Conservation (phyloP, 2,329 filamentous ascomycete genomes). For the Parascedosporium putredinis region DNA sequence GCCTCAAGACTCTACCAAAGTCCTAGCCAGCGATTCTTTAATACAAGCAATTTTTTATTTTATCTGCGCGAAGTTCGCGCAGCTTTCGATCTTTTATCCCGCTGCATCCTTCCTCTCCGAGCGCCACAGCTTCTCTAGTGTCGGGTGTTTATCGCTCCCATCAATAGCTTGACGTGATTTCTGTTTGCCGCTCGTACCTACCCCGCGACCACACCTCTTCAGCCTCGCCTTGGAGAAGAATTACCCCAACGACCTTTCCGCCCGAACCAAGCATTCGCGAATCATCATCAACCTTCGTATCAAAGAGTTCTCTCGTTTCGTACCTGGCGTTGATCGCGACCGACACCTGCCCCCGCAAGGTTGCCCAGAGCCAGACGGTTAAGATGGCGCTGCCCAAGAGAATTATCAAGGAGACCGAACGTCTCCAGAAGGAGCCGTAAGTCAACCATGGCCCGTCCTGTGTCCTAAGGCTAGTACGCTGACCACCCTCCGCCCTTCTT, state of each 20-base stretch:
- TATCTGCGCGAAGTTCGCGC: too few relatives aligned
- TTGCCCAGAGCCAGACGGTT: background rate
- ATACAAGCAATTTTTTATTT: too few relatives aligned
- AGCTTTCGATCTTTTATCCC: background rate
- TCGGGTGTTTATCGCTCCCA: too few relatives aligned
- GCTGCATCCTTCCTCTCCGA: background rate
- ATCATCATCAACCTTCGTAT: too few relatives aligned
- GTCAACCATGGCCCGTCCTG: conserved; percentile 21
- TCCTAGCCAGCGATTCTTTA: too few relatives aligned
- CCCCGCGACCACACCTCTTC: conserved; percentile 6
- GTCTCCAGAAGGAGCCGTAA: conserved; percentile 92
- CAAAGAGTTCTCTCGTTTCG: too few relatives aligned
- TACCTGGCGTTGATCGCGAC: too few relatives aligned
- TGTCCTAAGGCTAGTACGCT: background rate
- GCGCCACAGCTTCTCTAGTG: background rate
- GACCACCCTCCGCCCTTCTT: background rate
- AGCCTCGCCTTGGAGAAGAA: conserved; percentile 1
- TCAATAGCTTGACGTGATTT: background rate
- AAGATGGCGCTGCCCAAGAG: conserved; percentile 78
- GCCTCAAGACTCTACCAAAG: too few relatives aligned
- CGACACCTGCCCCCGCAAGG: too few relatives aligned
- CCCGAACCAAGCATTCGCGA: background rate
- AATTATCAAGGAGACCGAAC: conserved; percentile 97
- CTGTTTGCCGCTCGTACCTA: background rate
- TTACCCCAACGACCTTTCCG: too few relatives aligned